Evolutionary conservation across 108 stramenopile genomes (phyloP).

Genomic region (Cyclotella kingstonii): DNA sequence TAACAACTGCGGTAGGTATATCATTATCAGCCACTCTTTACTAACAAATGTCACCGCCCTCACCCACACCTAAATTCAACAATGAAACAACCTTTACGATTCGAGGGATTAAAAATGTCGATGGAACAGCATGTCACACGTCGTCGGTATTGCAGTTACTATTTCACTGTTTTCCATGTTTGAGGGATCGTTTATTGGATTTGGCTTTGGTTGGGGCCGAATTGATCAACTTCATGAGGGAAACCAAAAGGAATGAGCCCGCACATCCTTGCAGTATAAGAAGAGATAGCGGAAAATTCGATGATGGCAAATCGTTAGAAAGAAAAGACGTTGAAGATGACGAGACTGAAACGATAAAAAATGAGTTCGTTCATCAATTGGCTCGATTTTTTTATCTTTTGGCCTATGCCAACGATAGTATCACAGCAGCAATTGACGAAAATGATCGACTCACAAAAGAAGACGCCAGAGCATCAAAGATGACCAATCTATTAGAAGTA

Average conservation of each 20-base stretch:
- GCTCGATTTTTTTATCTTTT: slow-evolving; percentile 31
- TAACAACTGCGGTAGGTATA: too few species aligned
- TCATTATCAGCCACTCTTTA: too few species aligned
- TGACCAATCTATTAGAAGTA: not conserved
- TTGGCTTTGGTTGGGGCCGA: slow-evolving; percentile 7
- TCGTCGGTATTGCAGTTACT: slow-evolving; percentile 5
- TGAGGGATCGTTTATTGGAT: not conserved
- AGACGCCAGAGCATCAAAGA: not conserved
- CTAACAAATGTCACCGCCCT: too few species aligned
- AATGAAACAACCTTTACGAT: not conserved
- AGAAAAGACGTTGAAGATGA: not conserved
- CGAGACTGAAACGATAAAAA: not conserved
- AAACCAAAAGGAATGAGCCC: not conserved
- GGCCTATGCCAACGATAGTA: slow-evolving; percentile 6
- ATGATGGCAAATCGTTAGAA: not conserved
- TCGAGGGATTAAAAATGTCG: slow-evolving; percentile 5
- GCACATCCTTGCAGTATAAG: not conserved
- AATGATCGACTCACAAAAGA: not conserved
- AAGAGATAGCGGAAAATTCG: not conserved
- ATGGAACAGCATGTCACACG: slow-evolving; percentile 7
- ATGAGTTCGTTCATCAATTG: slow-evolving; percentile 33
- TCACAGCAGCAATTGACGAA: not conserved
- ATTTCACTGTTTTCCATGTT: slow-evolving; percentile 8
- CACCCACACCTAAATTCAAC: too few species aligned
- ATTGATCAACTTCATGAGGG: too few species aligned